A percentile compares a stretch with the other conserved stretches of the same genome.
Evolutionary conservation across 2,329 filamentous ascomycete species (phyloP).

Genomic region (Paecilomyces dactylethromorphus): DNA sequence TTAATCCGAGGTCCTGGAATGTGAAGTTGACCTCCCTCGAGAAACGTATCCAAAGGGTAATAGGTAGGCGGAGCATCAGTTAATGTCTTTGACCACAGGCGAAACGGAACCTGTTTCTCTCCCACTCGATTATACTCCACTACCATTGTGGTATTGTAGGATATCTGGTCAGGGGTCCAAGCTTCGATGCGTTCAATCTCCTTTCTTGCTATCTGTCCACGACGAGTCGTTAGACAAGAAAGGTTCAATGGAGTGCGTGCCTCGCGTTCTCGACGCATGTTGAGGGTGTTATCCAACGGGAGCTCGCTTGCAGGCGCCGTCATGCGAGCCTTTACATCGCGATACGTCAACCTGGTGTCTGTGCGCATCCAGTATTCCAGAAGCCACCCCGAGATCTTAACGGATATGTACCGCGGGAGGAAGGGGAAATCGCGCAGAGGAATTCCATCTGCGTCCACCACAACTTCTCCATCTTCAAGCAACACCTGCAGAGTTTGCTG

Average conservation of each 20-base stretch:
- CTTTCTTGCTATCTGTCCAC: conserved; percentile 9
- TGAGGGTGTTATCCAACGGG: conserved; percentile 18
- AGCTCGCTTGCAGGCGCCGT: conserved; percentile 6
- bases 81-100: conserved; percentile 13
- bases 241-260: conserved; percentile 17
- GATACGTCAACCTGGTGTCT: conserved; percentile 18
- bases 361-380: conserved; percentile 25
- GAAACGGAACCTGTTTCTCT: background rate
- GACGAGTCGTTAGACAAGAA: conserved; percentile 19
- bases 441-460: conserved; percentile 6
- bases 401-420: conserved; percentile 21
- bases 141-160: conserved; percentile 20
- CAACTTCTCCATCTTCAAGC: conserved; percentile 10
- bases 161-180: conserved; percentile 16
- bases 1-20: conserved; percentile 8
- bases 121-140: conserved; percentile 9
- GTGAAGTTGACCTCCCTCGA: conserved; percentile 8
- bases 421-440: conserved; percentile 17
- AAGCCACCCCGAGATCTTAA: conserved; percentile 18
- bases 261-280: conserved; percentile 21
- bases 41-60: conserved; percentile 14
- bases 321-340: conserved; percentile 24
- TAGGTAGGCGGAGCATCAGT: background rate
- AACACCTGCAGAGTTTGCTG: conserved; percentile 4
- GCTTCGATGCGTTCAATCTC: conserved; percentile 21